These are phyloP conservation scores for Xylaria castorea DNA, from an alignment of 495 filamentous ascomycete genomes.

Conservation along the genomic window DNA sequence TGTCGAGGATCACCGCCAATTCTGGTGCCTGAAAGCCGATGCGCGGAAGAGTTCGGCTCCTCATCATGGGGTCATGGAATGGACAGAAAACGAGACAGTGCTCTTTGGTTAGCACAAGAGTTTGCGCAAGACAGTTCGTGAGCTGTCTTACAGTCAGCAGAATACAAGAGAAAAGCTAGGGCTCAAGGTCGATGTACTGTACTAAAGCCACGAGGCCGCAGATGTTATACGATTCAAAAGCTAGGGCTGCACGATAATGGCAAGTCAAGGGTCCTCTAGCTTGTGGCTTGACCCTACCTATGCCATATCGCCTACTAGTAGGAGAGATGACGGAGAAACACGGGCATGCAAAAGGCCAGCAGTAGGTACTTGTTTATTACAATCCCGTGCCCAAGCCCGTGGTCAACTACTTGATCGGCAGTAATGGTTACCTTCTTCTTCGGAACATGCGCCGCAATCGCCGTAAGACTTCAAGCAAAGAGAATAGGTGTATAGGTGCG, in stretches of 20 bases:
- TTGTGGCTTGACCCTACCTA: conserved; percentile 22
- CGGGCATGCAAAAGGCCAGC: conserved; percentile 1
- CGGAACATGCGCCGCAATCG: conserved; percentile 17
- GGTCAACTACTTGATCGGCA: conserved; percentile 25
- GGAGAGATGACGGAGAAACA: conserved; percentile 4
- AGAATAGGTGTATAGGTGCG: background rate
- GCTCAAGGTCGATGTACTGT: background rate
- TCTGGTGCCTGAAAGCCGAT: conserved; percentile 17
- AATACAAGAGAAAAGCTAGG: conserved; percentile 1
- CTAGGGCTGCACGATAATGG: conserved; percentile 14
- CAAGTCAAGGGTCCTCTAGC: background rate
- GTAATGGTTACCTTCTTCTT: conserved; percentile 15
- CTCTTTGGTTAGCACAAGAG: background rate
- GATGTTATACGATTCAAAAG: background rate
- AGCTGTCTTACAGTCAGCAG: background rate
- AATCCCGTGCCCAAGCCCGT: conserved; percentile 13
- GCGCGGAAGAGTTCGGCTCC: conserved; percentile 19
- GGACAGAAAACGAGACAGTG: conserved; percentile 2
- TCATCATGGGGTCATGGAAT: background rate
- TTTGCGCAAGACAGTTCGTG: background rate
- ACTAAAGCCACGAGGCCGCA: background rate
- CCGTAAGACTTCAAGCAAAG: conserved; percentile 6
- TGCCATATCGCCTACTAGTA: background rate
- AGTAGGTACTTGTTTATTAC: conserved; percentile 15
- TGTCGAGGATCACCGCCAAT: conserved; percentile 18